phyloP scores from a whole-genome alignment of 202 grass and related monocot species.

The Eragrostis tef region DNA sequence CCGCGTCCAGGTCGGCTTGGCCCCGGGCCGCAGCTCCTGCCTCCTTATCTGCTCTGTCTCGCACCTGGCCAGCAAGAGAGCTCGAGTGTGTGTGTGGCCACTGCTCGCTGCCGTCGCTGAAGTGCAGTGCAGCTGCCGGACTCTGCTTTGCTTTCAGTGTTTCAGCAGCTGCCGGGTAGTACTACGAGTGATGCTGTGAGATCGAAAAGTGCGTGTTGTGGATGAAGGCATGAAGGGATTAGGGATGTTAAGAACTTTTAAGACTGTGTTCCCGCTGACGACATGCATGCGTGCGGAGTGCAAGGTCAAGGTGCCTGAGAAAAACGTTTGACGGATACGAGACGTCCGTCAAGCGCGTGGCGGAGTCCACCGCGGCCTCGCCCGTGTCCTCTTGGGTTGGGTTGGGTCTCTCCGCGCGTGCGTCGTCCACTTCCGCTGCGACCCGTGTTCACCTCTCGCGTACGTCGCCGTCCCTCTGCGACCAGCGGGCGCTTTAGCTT shows the following conservation, averaged over 20 bases:
- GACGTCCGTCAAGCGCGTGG: slow-evolving; percentile 7
- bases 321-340: not conserved
- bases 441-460: not conserved
- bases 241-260: too few species aligned
- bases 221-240: not conserved
- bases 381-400: too few species aligned
- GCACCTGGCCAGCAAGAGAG: not conserved
- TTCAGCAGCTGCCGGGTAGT: too few species aligned
- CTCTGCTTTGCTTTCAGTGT: not conserved
- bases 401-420: too few species aligned
- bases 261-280: too few species aligned
- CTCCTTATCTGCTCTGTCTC: slow-evolving; percentile 37
- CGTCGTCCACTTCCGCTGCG: not conserved
- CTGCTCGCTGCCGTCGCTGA: not conserved
- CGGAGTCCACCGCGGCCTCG: not conserved
- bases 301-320: too few species aligned
- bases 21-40: slow-evolving; percentile 18
- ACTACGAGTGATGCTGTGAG: too few species aligned
- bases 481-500: slow-evolving; percentile 7
- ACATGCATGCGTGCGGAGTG: not conserved
- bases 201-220: too few species aligned
- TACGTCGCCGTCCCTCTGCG: slow-evolving; percentile 1
- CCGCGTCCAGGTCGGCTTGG: not conserved
- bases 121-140: not conserved
- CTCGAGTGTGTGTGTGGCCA: not conserved